Percentiles rank a stretch among this genome's conserved stretches.
These are phyloP conservation scores for Didymella arachidicola DNA, from an alignment of 2,329 filamentous ascomycete species.

Conservation along the genomic window DNA sequence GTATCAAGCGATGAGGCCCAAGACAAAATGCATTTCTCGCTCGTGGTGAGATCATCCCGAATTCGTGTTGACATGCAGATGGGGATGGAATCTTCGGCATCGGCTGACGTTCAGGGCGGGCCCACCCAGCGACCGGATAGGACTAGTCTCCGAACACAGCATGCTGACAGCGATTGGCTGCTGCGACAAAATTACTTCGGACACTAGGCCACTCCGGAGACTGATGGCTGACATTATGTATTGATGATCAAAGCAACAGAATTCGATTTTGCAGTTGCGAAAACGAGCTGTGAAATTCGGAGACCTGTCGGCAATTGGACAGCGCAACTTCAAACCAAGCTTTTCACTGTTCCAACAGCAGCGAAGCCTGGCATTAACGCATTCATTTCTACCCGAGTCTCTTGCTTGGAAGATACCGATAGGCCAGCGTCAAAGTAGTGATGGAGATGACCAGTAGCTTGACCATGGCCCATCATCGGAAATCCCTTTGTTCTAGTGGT, in stretches of 20 bases:
- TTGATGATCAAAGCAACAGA: neutral
- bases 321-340: neutral
- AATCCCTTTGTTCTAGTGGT: too few species aligned
- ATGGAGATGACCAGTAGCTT: too few species aligned
- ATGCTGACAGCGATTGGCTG: slow-evolving; percentile 1
- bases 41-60: neutral
- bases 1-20: neutral
- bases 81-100: neutral
- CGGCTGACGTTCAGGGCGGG: slow-evolving; percentile 1
- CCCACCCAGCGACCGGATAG: slow-evolving; percentile 5
- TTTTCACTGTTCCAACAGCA: too few species aligned
- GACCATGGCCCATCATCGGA: too few species aligned
- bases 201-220: neutral
- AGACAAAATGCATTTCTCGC: neutral
- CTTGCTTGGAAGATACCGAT: too few species aligned
- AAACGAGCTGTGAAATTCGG: neutral
- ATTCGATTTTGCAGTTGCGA: neutral
- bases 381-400: too few species aligned
- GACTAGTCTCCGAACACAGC: slow-evolving; percentile 26
- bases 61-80: neutral
- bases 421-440: too few species aligned
- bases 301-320: neutral
- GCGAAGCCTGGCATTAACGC: too few species aligned
- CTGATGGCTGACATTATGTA: neutral
- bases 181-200: neutral